Evolutionary conservation across 768 basidiomycete genomes (phyloP), one percentile per base, ranked within the genome.

Genomic region (Tricholoma sp.): DNA sequence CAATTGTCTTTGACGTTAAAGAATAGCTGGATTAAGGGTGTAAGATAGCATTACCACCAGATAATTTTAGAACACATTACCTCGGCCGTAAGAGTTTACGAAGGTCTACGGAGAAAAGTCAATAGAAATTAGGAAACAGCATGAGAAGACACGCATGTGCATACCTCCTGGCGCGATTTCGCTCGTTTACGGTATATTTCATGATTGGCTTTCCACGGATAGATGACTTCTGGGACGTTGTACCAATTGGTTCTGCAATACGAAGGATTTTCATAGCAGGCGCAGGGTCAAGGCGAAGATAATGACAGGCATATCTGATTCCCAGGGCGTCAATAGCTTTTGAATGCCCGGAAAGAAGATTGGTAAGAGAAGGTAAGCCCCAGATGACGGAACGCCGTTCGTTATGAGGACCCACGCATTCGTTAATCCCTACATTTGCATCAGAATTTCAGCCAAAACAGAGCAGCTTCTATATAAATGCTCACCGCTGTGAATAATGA

Each of bases 371-470:
- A 98, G 84, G 70, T 96, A 97, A 28, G 78, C 76, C 83, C 93
- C 94, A 42, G 12, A 98, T 74, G 37, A 96, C 80, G 64, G 98
- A 99, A 72, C 98, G 94, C 0, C 96, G 85, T 67, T 98, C 94
- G 63, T 98, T 99, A 67, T 96, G 79, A 6, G 98, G 70, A 11
- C 96, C 96, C 44, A 99, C 96, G 67, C 96, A 98, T 82, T 94
- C 91, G 70, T 97, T 98, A 51, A 98, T 84, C 94, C 94, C 92
- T 94, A 65, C 5, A 34, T 13, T 41, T 36, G 24, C 5, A 36
- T 54, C 17, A 56, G 28, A 34, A 12, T 2, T 28, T 48, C 24
- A 31, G 33, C 31, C 53, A 44, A 18, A 34, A 12, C 15, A 28
- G n/a, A 59, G 36, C 13, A 13, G 24, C 13, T 7, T 36, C 24